Conservation (phyloP, 1,139 yeast species). For the Citeromyces hawaiiensis region DNA sequence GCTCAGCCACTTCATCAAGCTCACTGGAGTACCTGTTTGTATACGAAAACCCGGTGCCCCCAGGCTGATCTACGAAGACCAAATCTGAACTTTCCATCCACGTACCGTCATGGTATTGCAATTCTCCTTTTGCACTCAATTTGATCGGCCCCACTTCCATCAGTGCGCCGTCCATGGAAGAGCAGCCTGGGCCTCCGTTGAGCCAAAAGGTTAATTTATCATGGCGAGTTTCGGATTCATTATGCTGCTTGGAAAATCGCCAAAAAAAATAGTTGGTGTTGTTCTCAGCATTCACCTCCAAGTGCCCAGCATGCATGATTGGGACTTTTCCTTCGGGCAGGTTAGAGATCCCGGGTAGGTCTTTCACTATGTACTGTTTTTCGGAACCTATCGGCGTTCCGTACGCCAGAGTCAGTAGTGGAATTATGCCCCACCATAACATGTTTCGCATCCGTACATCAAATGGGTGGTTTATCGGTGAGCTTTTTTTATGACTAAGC, state of each 20-base stretch:
- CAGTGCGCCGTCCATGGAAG: slow-evolving; percentile 94
- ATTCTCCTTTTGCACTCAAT: slow-evolving; percentile 29
- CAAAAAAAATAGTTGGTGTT: slow-evolving; percentile 70
- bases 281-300: slow-evolving; percentile 37
- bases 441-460: not conserved
- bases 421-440: not conserved
- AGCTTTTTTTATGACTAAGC: no score
- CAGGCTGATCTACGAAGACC: slow-evolving; percentile 87
- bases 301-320: slow-evolving; percentile 61
- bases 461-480: no score
- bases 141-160: slow-evolving; percentile 90
- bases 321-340: slow-evolving; percentile 16
- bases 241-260: slow-evolving; percentile 33
- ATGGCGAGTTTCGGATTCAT: slow-evolving; percentile 7
- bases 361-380: slow-evolving; percentile 3
- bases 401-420: not conserved
- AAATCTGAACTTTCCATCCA: slow-evolving; percentile 79
- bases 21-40: slow-evolving; percentile 43
- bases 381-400: not conserved
- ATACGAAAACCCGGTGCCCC: slow-evolving; percentile 83
- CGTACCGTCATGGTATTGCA: slow-evolving; percentile 53
- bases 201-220: slow-evolving; percentile 64
- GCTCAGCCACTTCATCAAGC: slow-evolving; percentile 40
- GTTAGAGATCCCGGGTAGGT: slow-evolving; percentile 3
- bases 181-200: slow-evolving; percentile 97